A percentile compares a stretch with the other conserved stretches of the same genome.
phyloP scores from a whole-genome alignment of 83 land plant genomes.

The Isoetes engelmannii region DNA sequence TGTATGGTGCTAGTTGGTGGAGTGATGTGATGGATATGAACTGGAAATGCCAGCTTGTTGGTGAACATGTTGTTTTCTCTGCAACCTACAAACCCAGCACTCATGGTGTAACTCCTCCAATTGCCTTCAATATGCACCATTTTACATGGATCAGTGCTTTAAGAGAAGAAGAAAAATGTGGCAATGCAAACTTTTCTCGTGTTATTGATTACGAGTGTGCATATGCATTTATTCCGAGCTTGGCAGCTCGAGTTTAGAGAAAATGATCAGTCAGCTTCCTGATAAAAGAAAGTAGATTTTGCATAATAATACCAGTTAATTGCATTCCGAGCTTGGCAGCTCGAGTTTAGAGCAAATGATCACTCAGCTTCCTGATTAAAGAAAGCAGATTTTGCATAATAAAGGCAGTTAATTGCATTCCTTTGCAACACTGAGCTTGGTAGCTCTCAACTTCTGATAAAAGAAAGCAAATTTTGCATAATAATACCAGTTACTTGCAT shows the following conservation, averaged over 20 bases:
- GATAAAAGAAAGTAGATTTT: too few species aligned
- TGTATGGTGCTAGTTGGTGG: background rate
- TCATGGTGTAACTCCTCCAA: background rate
- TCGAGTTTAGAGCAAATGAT: too few species aligned
- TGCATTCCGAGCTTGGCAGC: background rate
- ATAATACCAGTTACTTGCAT: too few species aligned
- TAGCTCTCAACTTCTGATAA: too few species aligned
- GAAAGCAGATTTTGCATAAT: too few species aligned
- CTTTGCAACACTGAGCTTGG: too few species aligned
- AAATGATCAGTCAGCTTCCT: too few species aligned
- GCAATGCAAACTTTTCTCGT: background rate
- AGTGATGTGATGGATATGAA: background rate
- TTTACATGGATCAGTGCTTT: background rate
- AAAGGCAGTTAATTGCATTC: too few species aligned
- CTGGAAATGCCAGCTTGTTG: conserved; percentile 1
- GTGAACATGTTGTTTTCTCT: background rate
- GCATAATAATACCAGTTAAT: too few species aligned
- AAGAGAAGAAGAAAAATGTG: background rate
- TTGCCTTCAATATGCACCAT: background rate
- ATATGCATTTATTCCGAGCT: background rate
- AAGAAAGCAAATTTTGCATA: too few species aligned
- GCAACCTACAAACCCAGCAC: background rate
- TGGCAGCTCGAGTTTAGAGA: too few species aligned
- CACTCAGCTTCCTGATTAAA: too few species aligned
- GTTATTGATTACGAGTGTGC: background rate